A percentile compares a stretch with the other conserved stretches of the same genome.
These are phyloP conservation scores for Hylodesmum podocarpum DNA, from an alignment of 306 rosid species.

Conservation along the genomic window DNA sequence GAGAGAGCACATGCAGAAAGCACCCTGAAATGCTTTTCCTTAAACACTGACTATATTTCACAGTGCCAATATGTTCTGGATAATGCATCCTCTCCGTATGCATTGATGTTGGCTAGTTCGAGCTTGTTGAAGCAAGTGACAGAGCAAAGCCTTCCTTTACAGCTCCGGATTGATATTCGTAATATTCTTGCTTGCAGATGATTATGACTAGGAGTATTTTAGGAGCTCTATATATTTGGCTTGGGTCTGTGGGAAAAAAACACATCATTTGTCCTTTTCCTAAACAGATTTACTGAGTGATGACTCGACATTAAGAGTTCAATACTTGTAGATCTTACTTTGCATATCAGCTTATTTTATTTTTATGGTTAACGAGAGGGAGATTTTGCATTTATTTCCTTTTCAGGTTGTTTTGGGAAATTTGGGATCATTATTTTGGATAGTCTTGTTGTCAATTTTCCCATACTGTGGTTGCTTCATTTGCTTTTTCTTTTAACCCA, in stretches of 20 bases:
- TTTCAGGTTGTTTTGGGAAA: slow-evolving; percentile 5
- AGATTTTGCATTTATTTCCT: slow-evolving; percentile 7
- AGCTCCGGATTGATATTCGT: slow-evolving; percentile 59
- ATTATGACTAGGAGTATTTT: slow-evolving; percentile 32
- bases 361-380: slow-evolving; percentile 10
- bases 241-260: slow-evolving; percentile 1
- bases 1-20: slow-evolving; percentile 59
- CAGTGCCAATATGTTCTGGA: slow-evolving; percentile 57
- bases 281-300: background rate
- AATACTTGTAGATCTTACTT: background rate
- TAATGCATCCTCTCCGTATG: slow-evolving; percentile 52
- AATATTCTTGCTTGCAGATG: slow-evolving; percentile 43
- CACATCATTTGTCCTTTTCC: slow-evolving; percentile 21
- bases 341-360: slow-evolving; percentile 8
- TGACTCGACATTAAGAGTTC: background rate
- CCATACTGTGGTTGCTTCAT: slow-evolving; percentile 12
- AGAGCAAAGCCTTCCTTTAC: slow-evolving; percentile 51
- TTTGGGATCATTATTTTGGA: slow-evolving; percentile 3
- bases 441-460: slow-evolving; percentile 1
- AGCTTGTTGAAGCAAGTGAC: slow-evolving; percentile 62
- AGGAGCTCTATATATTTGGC: slow-evolving; percentile 18
- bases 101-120: slow-evolving; percentile 57
- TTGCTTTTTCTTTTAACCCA: background rate
- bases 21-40: slow-evolving; percentile 51
- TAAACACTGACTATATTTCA: slow-evolving; percentile 46